Percentiles rank a stretch among this genome's conserved stretches.
Evolutionary conservation across 768 basidiomycete genomes (phyloP).

Genomic region (Collybia sp.): DNA sequence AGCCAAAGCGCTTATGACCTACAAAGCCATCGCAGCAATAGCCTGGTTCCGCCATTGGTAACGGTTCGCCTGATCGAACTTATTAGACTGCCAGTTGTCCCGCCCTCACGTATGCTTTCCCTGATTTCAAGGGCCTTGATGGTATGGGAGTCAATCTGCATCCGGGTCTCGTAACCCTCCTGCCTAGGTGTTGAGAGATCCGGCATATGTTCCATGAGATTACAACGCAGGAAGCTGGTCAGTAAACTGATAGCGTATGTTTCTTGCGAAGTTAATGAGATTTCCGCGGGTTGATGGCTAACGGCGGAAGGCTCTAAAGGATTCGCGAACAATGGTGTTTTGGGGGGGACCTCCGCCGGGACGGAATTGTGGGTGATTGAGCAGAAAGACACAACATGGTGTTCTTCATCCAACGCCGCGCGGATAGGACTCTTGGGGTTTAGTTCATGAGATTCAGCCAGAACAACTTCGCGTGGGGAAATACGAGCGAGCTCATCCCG

Average conservation of each 20-base stretch:
- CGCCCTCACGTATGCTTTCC: constrained; percentile 70
- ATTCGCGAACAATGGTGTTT: constrained; percentile 1
- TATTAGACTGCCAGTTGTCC: constrained; percentile 67
- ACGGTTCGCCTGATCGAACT: constrained; percentile 73
- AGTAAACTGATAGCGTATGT: constrained; percentile 55
- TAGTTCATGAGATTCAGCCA: constrained; percentile 37
- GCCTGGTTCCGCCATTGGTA: constrained; percentile 72
- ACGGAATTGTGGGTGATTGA: too few relatives aligned
- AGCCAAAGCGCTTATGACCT: constrained; percentile 28
- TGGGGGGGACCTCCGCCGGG: constrained; percentile 10
- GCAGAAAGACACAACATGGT: constrained; percentile 47
- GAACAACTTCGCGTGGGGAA: constrained; percentile 76
- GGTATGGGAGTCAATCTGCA: constrained; percentile 89
- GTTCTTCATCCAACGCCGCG: constrained; percentile 47
- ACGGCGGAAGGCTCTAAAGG: not conserved
- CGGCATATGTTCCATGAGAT: constrained; percentile 80
- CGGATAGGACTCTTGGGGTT: constrained; percentile 41
- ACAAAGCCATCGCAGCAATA: constrained; percentile 79
- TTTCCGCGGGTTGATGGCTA: not conserved
- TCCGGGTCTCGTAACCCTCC: constrained; percentile 52
- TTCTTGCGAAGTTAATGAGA: constrained; percentile 35
- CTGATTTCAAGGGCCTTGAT: constrained; percentile 86
- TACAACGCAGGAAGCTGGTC: constrained; percentile 57
- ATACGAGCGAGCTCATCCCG: constrained; percentile 83
- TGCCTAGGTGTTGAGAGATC: constrained; percentile 48